These are phyloP conservation scores for Saprolegnia diclina DNA, from an alignment of 352 stramenopile genomes.

Conservation along the genomic window DNA sequence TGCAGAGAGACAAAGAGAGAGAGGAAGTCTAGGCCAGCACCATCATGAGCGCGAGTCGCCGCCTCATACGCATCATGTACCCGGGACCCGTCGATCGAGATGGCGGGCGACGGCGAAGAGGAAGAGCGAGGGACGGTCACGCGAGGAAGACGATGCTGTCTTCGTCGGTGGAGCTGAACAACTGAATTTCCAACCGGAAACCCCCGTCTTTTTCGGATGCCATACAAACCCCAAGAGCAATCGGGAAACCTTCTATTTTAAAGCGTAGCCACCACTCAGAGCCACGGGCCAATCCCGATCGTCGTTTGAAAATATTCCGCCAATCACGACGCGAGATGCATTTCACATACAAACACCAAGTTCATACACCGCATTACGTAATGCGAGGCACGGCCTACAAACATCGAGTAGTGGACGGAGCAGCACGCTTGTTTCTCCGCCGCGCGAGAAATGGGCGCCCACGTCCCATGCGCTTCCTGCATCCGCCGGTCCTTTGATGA, in stretches of 20 bases:
- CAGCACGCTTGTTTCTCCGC: neutral
- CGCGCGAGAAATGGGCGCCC: neutral
- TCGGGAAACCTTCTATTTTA: constrained; percentile 15
- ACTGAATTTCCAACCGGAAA: constrained; percentile 11
- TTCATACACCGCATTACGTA: neutral
- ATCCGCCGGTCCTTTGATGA: too few relatives aligned
- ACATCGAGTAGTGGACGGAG: too few relatives aligned
- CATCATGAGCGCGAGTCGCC: too few relatives aligned
- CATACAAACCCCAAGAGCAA: constrained; percentile 11
- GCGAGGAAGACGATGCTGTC: neutral
- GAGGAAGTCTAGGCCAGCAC: neutral
- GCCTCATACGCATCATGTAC: too few relatives aligned
- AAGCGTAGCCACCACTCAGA: neutral
- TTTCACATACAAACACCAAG: neutral
- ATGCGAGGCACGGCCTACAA: neutral
- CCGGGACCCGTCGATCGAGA: neutral
- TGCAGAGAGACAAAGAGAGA: neutral
- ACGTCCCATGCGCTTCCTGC: neutral
- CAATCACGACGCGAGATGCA: neutral
- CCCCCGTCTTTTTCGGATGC: neutral
- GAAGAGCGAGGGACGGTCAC: neutral
- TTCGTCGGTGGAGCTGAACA: constrained; percentile 13
- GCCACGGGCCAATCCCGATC: neutral
- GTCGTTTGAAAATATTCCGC: neutral
- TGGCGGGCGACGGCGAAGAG: neutral